Evolutionary conservation across 352 stramenopile genomes (phyloP).

Genomic region (Phytophthora colocasiae): DNA sequence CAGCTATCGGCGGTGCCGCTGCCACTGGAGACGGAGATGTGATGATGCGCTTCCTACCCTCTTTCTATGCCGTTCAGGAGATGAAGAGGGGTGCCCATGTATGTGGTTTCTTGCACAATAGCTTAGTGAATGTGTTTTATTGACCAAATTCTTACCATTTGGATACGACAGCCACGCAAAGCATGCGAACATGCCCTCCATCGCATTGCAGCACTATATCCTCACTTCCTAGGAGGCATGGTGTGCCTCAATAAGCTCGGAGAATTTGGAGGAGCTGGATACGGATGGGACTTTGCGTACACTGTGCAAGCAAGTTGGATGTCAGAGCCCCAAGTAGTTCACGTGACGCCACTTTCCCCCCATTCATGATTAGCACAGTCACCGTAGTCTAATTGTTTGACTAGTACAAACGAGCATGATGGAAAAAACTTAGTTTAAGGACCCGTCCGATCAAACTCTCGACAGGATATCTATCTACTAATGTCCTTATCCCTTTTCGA

Average conservation of each 20-base stretch:
- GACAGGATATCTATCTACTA: constrained; percentile 51
- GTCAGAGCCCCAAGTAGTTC: constrained; percentile 54
- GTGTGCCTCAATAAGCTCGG: constrained; percentile 80
- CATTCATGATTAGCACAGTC: constrained; percentile 12
- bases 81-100: constrained; percentile 81
- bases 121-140: neutral
- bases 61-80: constrained; percentile 84
- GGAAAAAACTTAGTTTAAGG: constrained; percentile 45
- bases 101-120: constrained; percentile 18
- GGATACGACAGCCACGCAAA: constrained; percentile 49
- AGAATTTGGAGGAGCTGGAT: constrained; percentile 75
- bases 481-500: constrained; percentile 51
- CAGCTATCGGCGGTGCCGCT: constrained; percentile 76
- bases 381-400: too few relatives aligned
- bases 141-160: constrained; percentile 15
- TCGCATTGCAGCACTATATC: constrained; percentile 62
- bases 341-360: constrained; percentile 48
- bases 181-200: constrained; percentile 64
- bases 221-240: constrained; percentile 78
- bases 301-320: constrained; percentile 71
- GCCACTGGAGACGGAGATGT: constrained; percentile 91
- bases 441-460: constrained; percentile 40
- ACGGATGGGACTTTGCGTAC: constrained; percentile 81
- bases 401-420: neutral
- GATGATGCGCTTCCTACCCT: constrained; percentile 93